Evolutionary conservation across 768 basidiomycete species (phyloP).

Genomic region (Lyophyllum semitale): DNA sequence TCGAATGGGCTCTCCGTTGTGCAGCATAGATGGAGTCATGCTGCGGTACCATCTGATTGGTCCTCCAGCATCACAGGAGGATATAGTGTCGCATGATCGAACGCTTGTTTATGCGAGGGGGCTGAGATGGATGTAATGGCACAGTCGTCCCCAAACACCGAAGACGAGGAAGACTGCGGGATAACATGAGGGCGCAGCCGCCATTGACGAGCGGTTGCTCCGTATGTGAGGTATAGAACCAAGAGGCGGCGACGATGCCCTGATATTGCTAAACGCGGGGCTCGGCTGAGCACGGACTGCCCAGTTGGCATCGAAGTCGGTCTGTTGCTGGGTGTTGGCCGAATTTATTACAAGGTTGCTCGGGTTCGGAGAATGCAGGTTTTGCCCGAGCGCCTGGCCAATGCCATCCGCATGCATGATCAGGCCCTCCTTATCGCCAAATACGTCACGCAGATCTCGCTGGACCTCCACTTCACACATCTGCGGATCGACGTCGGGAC

Average conservation of each 20-base stretch:
- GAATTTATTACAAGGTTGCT: not conserved
- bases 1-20: conserved; percentile 52
- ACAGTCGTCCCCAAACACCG: conserved; percentile 36
- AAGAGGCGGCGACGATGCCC: conserved; percentile 40
- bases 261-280: conserved; percentile 42
- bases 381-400: conserved; percentile 22
- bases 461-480: conserved; percentile 65
- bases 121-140: conserved; percentile 62
- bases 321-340: not conserved
- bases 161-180: conserved; percentile 30
- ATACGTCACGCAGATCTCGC: conserved; percentile 52
- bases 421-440: conserved; percentile 57
- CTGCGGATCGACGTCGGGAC: conserved; percentile 43
- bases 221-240: conserved; percentile 25
- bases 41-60: conserved; percentile 72
- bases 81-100: conserved; percentile 60
- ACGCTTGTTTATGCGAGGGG: conserved; percentile 67
- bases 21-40: conserved; percentile 69
- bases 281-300: conserved; percentile 35
- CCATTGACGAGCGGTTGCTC: conserved; percentile 27
- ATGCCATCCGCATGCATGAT: conserved; percentile 33
- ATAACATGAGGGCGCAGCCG: conserved; percentile 27
- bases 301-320: conserved; percentile 35
- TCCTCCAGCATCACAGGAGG: conserved; percentile 49
- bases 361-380: conserved; percentile 11